Evolutionary conservation across 169 alveolate species (phyloP), one percentile per base, ranked within the genome.

Genomic region (Eimeria sp.): DNA sequence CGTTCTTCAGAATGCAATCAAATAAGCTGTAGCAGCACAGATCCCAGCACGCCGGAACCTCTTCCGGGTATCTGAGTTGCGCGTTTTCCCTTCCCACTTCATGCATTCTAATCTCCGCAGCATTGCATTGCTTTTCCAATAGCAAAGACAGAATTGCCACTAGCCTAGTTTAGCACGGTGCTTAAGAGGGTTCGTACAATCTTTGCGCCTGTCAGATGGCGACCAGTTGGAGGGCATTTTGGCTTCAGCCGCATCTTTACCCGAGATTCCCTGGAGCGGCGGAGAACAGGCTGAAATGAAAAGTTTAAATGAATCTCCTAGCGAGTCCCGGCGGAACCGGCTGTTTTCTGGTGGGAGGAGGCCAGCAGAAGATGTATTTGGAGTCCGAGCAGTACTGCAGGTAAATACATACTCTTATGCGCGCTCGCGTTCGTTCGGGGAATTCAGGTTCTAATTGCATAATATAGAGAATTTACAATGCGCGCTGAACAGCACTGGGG

Each of bases 1-100:
- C 92, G 92, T 51, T 86, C 92, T n/a, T 25, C 92, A 5, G 92
- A 86, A 14, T 86, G 92, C 92, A 86, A 61, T 16, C 92, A 86
- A 86, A 86, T 86, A 54, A 58, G 92, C 92, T 86, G 92, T n/a
- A 86, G 92, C 78, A 86, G 80, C 78, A 86, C 92, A 4, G 92
- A 86, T n/a, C 92, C 82, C 92, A 86, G 92, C 92, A 86, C 92
- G 13, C 92, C 92, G 78, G 92, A 86, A 51, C 92, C 92, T 61
- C 92, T 58, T 0, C 57, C 67, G 57, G 92, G 92, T 86, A 86
- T 58, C 67, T 86, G 65, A 61, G 45, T n/a, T 30, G 80, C 47
- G n/a, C 25, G 22, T 11, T 13, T 70, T 34, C 22, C n/a, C 2
- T 34, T 30, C 51, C 25, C 47, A 70, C 5, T 49, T 16, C 51